Percentiles rank a stretch among this genome's conserved stretches.
Conservation (phyloP, 495 filamentous ascomycete species). For the Viridothelium virens region DNA sequence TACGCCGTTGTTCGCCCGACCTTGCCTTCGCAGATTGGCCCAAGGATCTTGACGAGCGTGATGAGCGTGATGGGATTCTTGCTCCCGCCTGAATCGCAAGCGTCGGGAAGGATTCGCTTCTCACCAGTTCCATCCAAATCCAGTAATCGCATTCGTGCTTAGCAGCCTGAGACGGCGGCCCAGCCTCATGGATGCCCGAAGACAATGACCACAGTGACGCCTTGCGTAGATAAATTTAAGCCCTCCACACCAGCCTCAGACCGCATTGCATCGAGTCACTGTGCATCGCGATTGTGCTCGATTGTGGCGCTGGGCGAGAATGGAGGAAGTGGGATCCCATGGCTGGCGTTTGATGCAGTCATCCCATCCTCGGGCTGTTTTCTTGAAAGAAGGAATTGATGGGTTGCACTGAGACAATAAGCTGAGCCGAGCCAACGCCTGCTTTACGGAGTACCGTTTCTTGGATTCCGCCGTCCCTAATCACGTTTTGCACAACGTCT, state of each 20-base stretch:
- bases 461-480: too few relatives aligned
- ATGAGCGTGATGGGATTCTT: not conserved
- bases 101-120: not conserved
- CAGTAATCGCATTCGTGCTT: not conserved
- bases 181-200: constrained; percentile 5
- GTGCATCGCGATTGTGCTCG: not conserved
- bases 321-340: not conserved
- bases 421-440: not conserved
- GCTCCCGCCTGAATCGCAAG: not conserved
- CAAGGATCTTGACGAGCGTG: not conserved
- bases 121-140: not conserved
- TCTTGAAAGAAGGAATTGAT: not conserved
- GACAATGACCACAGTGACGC: not conserved
- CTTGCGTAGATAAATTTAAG: not conserved
- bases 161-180: constrained; percentile 1
- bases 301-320: not conserved
- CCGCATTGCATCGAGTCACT: not conserved
- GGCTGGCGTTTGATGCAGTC: not conserved
- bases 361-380: not conserved
- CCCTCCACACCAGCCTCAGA: not conserved
- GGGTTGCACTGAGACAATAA: constrained; percentile 3
- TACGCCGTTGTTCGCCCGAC: constrained; percentile 5
- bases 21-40: not conserved
- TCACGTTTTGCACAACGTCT: not conserved
- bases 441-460: too few relatives aligned